Conservation (phyloP, 2,329 filamentous ascomycete species). For the Neofusicoccum parvum region DNA sequence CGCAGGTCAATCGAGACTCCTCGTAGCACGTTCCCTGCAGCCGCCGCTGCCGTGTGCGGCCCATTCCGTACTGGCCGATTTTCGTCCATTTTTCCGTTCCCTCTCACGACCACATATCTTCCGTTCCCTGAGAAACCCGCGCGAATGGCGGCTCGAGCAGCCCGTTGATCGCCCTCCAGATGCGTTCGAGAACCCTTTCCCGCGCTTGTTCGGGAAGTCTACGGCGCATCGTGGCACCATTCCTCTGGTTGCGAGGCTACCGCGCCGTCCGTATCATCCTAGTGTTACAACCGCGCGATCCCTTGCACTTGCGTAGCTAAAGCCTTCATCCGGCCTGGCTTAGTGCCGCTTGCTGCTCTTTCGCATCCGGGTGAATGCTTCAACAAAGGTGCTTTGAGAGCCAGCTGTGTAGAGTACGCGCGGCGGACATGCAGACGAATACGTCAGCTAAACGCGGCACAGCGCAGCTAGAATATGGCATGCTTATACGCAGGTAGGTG, state of each 20-base stretch:
- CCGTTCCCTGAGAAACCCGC: not conserved
- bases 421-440: no score
- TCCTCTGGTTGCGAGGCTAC: conserved; percentile 12
- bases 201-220: no score
- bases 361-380: conserved; percentile 4
- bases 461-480: no score
- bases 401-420: no score
- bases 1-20: not conserved
- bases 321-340: not conserved
- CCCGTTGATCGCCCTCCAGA: not conserved
- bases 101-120: not conserved
- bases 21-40: conserved; percentile 4
- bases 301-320: not conserved
- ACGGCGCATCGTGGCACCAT: not conserved
- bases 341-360: not conserved
- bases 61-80: not conserved
- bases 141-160: not conserved
- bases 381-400: no score
- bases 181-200: no score
- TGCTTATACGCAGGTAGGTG: no score
- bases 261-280: not conserved
- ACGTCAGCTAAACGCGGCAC: no score
- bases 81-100: not conserved
- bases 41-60: conserved; percentile 14
- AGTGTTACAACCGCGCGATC: not conserved